Evolutionary conservation across 2,329 filamentous ascomycete genomes (phyloP).

Genomic region (Fusarium sp.): DNA sequence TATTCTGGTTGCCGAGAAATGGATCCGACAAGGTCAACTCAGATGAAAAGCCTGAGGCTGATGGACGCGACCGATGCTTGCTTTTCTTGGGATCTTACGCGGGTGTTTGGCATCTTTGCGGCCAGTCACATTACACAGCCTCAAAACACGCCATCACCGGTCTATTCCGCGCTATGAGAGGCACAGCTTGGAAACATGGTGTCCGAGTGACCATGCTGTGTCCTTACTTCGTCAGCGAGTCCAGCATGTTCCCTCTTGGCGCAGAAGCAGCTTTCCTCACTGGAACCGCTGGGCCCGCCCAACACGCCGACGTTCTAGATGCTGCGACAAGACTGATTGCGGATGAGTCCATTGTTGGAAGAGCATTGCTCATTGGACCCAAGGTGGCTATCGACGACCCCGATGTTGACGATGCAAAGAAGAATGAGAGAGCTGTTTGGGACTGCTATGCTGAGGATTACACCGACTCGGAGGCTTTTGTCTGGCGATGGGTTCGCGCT

Average conservation of each 20-base stretch:
- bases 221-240: slow-evolving; percentile 9
- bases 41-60: background rate
- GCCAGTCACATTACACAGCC: background rate
- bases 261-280: slow-evolving; percentile 5
- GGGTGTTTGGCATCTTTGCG: slow-evolving; percentile 1
- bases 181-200: slow-evolving; percentile 7
- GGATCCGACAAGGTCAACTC: background rate
- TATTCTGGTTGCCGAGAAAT: slow-evolving; percentile 5
- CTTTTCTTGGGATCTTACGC: slow-evolving; percentile 13
- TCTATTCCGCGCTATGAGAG: slow-evolving; percentile 7
- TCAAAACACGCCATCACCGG: slow-evolving; percentile 12
- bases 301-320: slow-evolving; percentile 1
- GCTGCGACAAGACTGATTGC: slow-evolving; percentile 7
- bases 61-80: background rate
- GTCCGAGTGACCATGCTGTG: slow-evolving; percentile 3
- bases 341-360: slow-evolving; percentile 8
- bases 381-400: background rate
- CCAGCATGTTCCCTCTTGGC: slow-evolving; percentile 4
- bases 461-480: slow-evolving; percentile 7
- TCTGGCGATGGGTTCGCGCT: slow-evolving; percentile 3
- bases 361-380: slow-evolving; percentile 1
- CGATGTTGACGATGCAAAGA: background rate
- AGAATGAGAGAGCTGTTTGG: slow-evolving; percentile 3
- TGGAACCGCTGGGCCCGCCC: background rate
- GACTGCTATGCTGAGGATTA: slow-evolving; percentile 9